Evolutionary conservation across 768 basidiomycete genomes (phyloP).

Genomic region (Jaapia argillacea): DNA sequence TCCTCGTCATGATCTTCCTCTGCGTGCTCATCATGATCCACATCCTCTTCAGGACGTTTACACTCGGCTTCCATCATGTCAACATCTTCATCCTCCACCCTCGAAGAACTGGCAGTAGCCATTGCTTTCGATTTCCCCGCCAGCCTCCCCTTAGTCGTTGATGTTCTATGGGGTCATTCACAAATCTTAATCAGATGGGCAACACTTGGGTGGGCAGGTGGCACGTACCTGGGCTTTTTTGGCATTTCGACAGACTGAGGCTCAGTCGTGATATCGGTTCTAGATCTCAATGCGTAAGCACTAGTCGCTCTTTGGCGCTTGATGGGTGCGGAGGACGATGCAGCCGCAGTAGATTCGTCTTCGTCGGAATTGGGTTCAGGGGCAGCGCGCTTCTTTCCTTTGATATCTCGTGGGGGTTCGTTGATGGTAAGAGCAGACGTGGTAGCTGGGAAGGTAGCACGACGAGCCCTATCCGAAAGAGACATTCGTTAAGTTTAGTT

Average conservation of each 20-base stretch:
- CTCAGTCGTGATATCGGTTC: constrained; percentile 27
- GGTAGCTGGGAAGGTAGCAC: constrained; percentile 35
- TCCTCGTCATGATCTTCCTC: constrained; percentile 37
- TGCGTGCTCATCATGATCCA: constrained; percentile 39
- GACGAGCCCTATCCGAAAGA: constrained; percentile 40
- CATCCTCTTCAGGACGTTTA: constrained; percentile 31
- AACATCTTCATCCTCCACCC: constrained; percentile 58
- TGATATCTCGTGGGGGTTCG: constrained; percentile 66
- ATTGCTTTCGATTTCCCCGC: constrained; percentile 46
- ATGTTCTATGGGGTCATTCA: constrained; percentile 25
- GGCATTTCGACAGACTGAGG: constrained; percentile 51
- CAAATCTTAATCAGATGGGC: constrained; percentile 5
- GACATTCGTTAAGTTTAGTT: constrained; percentile 2
- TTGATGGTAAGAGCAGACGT: constrained; percentile 49
- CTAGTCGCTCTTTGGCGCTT: constrained; percentile 50
- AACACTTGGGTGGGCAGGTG: constrained; percentile 5
- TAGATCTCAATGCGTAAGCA: constrained; percentile 62
- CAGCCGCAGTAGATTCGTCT: constrained; percentile 35
- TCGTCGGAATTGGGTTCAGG: constrained; percentile 63
- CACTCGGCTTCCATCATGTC: constrained; percentile 67
- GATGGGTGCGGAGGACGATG: constrained; percentile 32
- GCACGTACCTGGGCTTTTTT: constrained; percentile 59
- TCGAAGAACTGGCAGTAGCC: constrained; percentile 52
- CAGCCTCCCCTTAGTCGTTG: constrained; percentile 49
- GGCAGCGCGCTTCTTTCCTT: constrained; percentile 89